Evolutionary conservation across 2,329 filamentous ascomycete species (phyloP).

Genomic region (Fusarium goolgardi): DNA sequence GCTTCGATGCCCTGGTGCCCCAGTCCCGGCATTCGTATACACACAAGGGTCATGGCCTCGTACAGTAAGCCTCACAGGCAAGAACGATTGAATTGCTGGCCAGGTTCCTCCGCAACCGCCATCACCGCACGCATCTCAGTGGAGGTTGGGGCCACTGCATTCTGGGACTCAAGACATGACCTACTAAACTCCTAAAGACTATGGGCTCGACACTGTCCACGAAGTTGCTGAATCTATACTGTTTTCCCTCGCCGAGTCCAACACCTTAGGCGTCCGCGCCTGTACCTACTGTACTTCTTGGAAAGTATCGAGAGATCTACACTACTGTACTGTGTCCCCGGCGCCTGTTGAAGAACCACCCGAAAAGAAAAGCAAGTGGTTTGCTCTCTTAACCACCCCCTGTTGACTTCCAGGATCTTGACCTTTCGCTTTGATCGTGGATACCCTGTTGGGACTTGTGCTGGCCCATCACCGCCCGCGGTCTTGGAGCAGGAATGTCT

Average conservation of each 20-base stretch:
- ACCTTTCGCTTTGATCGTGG: conserved; percentile 25
- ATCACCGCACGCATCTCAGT: conserved; percentile 28
- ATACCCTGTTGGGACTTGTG: conserved; percentile 22
- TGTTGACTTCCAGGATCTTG: conserved; percentile 10
- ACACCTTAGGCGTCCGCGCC: background rate
- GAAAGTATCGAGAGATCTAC: conserved; percentile 18
- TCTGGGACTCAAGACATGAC: conserved; percentile 12
- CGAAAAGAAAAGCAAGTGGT: conserved; percentile 9
- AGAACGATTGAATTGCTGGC: conserved; percentile 13
- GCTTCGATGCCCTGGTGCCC: conserved; percentile 33
- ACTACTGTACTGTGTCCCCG: conserved; percentile 8
- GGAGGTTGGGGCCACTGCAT: conserved; percentile 20
- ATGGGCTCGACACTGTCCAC: background rate
- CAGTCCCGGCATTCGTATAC: conserved; percentile 39
- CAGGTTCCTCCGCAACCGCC: conserved; percentile 17
- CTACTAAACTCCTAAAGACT: conserved; percentile 16
- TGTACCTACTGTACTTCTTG: conserved; percentile 2
- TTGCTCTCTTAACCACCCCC: conserved; percentile 6
- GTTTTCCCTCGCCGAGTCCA: background rate
- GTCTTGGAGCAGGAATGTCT: conserved; percentile 32
- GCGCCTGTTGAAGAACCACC: conserved; percentile 13
- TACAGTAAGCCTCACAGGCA: conserved; percentile 37
- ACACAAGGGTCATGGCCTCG: conserved; percentile 33
- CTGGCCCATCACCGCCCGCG: conserved; percentile 14
- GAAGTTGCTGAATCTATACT: background rate